Conservation (phyloP, 331 rosid species). For the Quercus phellos region DNA sequence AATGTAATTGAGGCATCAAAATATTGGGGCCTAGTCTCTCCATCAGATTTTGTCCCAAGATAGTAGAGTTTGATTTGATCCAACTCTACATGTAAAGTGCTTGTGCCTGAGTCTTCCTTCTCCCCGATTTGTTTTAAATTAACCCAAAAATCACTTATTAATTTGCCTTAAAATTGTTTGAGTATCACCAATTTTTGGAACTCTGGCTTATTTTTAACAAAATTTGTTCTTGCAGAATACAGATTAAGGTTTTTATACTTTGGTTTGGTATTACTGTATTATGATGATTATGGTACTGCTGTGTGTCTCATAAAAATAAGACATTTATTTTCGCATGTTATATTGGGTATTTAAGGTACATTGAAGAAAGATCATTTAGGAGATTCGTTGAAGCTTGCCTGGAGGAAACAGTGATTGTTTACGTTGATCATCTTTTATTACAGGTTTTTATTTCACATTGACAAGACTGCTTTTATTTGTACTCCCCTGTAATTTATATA, state of each 20-base stretch:
- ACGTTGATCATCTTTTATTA: slow-evolving; percentile 79
- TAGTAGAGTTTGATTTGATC: too few relatives aligned
- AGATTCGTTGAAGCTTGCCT: slow-evolving; percentile 97
- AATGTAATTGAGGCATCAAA: too few relatives aligned
- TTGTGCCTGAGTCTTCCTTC: neutral
- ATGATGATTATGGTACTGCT: neutral
- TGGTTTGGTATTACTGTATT: neutral
- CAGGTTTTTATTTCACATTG: slow-evolving; percentile 49
- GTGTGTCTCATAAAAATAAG: neutral
- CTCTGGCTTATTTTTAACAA: neutral
- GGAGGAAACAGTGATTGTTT: slow-evolving; percentile 84
- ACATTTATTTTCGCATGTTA: neutral
- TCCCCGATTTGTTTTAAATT: neutral
- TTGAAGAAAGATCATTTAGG: slow-evolving; percentile 94
- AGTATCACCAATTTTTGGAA: neutral
- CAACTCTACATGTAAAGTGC: neutral
- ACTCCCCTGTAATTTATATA: slow-evolving; percentile 1
- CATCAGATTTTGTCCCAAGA: too few relatives aligned
- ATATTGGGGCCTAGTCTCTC: too few relatives aligned
- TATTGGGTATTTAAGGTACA: slow-evolving; percentile 56
- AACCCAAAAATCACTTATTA: neutral
- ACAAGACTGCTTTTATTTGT: slow-evolving; percentile 1
- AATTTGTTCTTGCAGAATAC: neutral
- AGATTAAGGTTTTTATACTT: neutral
- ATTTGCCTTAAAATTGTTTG: neutral